Conservation (phyloP, 2,329 filamentous ascomycete genomes). For the Aspergillus nomiae region DNA sequence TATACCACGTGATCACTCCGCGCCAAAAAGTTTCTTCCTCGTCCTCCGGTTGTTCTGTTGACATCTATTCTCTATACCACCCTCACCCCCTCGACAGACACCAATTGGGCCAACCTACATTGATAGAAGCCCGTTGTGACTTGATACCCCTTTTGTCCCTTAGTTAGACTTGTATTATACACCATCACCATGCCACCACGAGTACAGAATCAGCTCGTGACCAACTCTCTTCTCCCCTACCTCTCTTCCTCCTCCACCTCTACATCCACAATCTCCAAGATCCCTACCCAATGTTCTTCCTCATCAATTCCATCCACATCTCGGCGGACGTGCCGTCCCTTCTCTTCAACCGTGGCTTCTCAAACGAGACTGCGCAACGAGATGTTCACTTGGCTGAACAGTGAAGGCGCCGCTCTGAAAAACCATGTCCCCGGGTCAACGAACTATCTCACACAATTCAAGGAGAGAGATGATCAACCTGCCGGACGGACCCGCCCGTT, state of each 20-base stretch:
- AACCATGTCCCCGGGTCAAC: constrained; percentile 33
- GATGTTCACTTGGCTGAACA: constrained; percentile 62
- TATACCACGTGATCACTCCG: background rate
- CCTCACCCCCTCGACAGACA: constrained; percentile 10
- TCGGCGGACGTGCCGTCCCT: constrained; percentile 29
- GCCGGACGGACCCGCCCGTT: constrained; percentile 60
- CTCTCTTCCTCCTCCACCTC: constrained; percentile 28
- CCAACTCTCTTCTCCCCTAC: constrained; percentile 36
- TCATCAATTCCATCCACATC: constrained; percentile 19
- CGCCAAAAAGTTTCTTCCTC: constrained; percentile 36
- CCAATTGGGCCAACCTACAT: constrained; percentile 19
- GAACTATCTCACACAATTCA: constrained; percentile 32
- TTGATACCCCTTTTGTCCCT: background rate
- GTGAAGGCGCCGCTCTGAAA: constrained; percentile 33
- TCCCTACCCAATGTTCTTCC: constrained; percentile 8
- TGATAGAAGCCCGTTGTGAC: constrained; percentile 1
- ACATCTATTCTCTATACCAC: constrained; percentile 13
- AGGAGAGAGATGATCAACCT: background rate
- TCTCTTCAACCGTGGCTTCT: constrained; percentile 34
- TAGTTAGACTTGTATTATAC: background rate
- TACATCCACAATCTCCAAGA: constrained; percentile 14
- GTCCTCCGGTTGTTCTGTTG: constrained; percentile 14
- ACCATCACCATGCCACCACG: constrained; percentile 40
- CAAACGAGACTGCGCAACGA: constrained; percentile 55
- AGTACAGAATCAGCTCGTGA: constrained; percentile 39